A percentile compares a stretch with the other conserved stretches of the same genome.
These are phyloP conservation scores for Cladophialophora psammophila DNA, from an alignment of 2,329 filamentous ascomycete species.

Conservation along the genomic window DNA sequence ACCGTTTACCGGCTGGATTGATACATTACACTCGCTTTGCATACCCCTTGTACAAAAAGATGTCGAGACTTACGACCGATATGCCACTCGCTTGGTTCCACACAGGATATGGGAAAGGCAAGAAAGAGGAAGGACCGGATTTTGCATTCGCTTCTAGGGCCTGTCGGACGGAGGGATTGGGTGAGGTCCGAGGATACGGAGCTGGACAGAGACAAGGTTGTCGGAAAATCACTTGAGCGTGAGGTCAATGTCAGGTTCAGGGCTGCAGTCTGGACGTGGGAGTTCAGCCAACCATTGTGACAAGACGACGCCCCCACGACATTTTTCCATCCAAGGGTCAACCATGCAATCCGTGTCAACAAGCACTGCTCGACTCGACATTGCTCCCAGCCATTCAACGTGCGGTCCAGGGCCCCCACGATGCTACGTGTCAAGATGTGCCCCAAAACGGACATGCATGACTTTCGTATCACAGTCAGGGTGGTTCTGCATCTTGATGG, in stretches of 20 bases:
- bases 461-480: background rate
- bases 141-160: constrained; percentile 8
- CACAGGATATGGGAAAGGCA: constrained; percentile 15
- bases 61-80: constrained; percentile 37
- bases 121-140: constrained; percentile 3
- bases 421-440: background rate
- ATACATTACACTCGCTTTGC: constrained; percentile 35
- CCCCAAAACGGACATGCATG: background rate
- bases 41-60: constrained; percentile 32
- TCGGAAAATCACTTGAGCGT: background rate
- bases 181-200: background rate
- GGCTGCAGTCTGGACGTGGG: background rate
- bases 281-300: background rate
- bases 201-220: background rate
- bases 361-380: background rate
- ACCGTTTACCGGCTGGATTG: constrained; percentile 33
- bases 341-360: background rate
- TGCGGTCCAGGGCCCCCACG: constrained; percentile 12
- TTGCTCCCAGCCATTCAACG: background rate
- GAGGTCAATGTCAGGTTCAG: background rate
- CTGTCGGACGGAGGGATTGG: background rate
- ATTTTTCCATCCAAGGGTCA: background rate
- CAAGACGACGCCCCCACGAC: background rate
- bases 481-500: background rate
- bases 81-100: constrained; percentile 36